Evolutionary conservation across 2,329 filamentous ascomycete species (phyloP), one percentile per base, ranked within the genome.

Genomic region (Aspergillus latus): DNA sequence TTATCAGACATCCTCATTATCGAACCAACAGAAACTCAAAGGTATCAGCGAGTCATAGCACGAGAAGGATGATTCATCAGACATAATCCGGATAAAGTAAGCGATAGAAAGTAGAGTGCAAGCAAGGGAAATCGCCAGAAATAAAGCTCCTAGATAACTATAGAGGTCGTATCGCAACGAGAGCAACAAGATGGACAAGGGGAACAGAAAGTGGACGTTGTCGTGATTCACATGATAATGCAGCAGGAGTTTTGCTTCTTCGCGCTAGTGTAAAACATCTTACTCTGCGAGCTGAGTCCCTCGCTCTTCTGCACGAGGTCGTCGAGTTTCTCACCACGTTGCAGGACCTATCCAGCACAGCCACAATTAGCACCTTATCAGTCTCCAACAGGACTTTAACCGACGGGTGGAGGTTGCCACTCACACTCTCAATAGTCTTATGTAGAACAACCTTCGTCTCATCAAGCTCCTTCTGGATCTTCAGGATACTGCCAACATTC

Each of bases 371-470:
- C 15, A 11, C 13, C 44, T 15, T 11, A 10, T 8, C 32, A 11
- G 7, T 34, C 13, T 16, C 29, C 9, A 21, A 42, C 5, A 16
- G 21, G 15, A 21, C 10, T 6, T 13, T 7, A 15, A 6, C 13
- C 6, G n/a, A 39, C 13, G 8, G n/a, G 4, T 4, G 9, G 28
- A 9, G 40, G n/a, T 16, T 5, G 7, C 34, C 29, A 43, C 56
- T 39, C n/a, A 61, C 59, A 30, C 57, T 64, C 79, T 96, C 89
- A 67, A 96, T 97, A 44, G 94, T 97, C 84, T 97, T 96, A 79
- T 97, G 92, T 67, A 99, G 82, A 58, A 96, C 88, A 70, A 96
- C 92, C 84, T 97, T 97, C 59, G 93, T 97, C 82, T 97, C 92
- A 70, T 97, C 92, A 59, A 99, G 82, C 79, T 99, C 92, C 78